phyloP scores from a whole-genome alignment of 495 filamentous ascomycete species.

The Hypoxylon trugodes region DNA sequence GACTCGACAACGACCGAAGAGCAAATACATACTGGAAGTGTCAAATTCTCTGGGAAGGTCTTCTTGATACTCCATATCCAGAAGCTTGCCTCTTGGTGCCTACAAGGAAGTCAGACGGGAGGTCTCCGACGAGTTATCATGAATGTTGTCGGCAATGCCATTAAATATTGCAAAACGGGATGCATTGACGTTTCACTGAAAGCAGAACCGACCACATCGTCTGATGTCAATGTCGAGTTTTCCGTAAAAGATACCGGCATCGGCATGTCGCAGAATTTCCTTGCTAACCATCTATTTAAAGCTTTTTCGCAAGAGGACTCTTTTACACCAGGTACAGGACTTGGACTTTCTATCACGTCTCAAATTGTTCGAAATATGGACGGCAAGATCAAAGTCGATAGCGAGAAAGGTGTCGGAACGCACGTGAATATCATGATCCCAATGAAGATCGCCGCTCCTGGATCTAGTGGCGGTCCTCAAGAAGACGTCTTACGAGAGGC shows the following conservation, averaged over 20 bases:
- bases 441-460: constrained; percentile 12
- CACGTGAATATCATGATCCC: constrained; percentile 32
- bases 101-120: constrained; percentile 66
- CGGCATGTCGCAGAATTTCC: constrained; percentile 74
- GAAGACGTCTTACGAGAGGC: constrained; percentile 12
- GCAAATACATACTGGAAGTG: constrained; percentile 33
- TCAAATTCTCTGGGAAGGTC: constrained; percentile 34
- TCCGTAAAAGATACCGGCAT: constrained; percentile 70
- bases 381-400: constrained; percentile 67
- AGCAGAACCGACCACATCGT: constrained; percentile 29
- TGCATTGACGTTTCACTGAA: constrained; percentile 68
- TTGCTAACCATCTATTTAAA: constrained; percentile 71
- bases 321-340: constrained; percentile 70
- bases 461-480: neutral
- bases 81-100: constrained; percentile 30
- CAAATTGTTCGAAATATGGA: constrained; percentile 69
- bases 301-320: constrained; percentile 78
- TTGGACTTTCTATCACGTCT: constrained; percentile 74
- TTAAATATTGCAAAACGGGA: constrained; percentile 79
- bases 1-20: constrained; percentile 23
- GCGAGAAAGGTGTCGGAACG: constrained; percentile 43
- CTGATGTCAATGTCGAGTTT: constrained; percentile 49
- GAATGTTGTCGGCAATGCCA: constrained; percentile 83
- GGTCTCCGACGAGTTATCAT: constrained; percentile 78
- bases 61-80: constrained; percentile 36